These are phyloP conservation scores for Neonectria faginata DNA, from an alignment of 2,329 filamentous ascomycete species.

Conservation along the genomic window DNA sequence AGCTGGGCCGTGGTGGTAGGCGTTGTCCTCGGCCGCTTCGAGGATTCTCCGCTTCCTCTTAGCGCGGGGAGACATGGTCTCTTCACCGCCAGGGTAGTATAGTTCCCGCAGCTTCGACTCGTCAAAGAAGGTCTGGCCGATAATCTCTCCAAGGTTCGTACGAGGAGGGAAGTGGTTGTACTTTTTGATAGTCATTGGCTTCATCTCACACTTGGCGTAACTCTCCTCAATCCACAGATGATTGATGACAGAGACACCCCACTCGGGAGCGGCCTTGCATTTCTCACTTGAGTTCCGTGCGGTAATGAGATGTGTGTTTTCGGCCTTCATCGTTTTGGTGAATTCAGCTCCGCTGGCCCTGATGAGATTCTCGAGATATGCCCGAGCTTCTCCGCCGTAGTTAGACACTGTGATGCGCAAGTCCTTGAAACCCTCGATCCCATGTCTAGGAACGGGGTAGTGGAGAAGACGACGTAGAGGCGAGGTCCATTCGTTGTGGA, in stretches of 20 bases:
- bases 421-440: conserved; percentile 82
- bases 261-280: conserved; percentile 90
- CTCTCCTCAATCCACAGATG: conserved; percentile 98
- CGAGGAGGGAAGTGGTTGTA: conserved; percentile 89
- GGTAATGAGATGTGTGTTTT: conserved; percentile 96
- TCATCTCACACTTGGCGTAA: conserved; percentile 87
- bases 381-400: conserved; percentile 92
- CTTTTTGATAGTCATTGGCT: conserved; percentile 76
- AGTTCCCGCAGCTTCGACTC: conserved; percentile 69
- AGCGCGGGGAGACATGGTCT: conserved; percentile 55
- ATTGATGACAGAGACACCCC: conserved; percentile 90
- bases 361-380: conserved; percentile 93
- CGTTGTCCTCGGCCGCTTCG: conserved; percentile 64
- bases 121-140: conserved; percentile 89
- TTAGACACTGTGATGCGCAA: conserved; percentile 92
- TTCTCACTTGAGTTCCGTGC: conserved; percentile 93
- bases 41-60: conserved; percentile 63
- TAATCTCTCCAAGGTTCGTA: conserved; percentile 92
- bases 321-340: conserved; percentile 93
- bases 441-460: conserved; percentile 83
- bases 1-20: conserved; percentile 59
- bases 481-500: conserved; percentile 88
- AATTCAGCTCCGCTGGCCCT: conserved; percentile 86
- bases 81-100: conserved; percentile 74
- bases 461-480: conserved; percentile 86